phyloP scores from a whole-genome alignment of 257 asterid species.

The Penstemon barbatus region DNA sequence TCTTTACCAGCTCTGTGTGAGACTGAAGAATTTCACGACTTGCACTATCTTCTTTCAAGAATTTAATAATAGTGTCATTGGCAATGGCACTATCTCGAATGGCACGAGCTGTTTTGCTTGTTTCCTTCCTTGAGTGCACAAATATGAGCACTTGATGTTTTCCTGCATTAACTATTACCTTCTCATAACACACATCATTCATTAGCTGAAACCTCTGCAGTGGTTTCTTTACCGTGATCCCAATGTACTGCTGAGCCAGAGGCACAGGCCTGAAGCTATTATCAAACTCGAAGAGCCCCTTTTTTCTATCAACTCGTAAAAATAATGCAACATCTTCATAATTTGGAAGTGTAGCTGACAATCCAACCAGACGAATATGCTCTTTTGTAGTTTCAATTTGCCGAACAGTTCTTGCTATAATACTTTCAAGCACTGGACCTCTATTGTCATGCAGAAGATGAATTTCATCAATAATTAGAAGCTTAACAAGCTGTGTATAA shows the following conservation, averaged over 20 bases:
- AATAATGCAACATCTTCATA: constrained; percentile 58
- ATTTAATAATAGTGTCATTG: constrained; percentile 55
- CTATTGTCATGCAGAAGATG: constrained; percentile 66
- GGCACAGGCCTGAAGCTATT: constrained; percentile 67
- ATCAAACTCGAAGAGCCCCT: constrained; percentile 63
- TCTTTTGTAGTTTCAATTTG: constrained; percentile 61
- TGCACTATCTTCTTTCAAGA: constrained; percentile 63
- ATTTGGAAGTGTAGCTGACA: constrained; percentile 65
- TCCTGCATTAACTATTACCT: constrained; percentile 56
- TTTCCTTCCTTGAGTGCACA: constrained; percentile 67
- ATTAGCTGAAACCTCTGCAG: constrained; percentile 63
- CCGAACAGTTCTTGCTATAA: constrained; percentile 63
- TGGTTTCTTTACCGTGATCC: constrained; percentile 61
- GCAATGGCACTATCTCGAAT: constrained; percentile 58
- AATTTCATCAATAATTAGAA: constrained; percentile 55
- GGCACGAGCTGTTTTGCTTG: constrained; percentile 61
- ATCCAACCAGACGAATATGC: constrained; percentile 59
- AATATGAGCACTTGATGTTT: constrained; percentile 65
- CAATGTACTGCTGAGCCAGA: constrained; percentile 60
- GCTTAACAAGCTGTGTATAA: constrained; percentile 59
- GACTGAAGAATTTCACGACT: constrained; percentile 63
- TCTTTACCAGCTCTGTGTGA: constrained; percentile 56
- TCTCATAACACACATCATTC: constrained; percentile 65
- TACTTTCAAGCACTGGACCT: constrained; percentile 68
- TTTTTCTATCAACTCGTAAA: constrained; percentile 44